These are phyloP conservation scores for Penicillium pulvis DNA, from an alignment of 495 filamentous ascomycete species.

Conservation along the genomic window DNA sequence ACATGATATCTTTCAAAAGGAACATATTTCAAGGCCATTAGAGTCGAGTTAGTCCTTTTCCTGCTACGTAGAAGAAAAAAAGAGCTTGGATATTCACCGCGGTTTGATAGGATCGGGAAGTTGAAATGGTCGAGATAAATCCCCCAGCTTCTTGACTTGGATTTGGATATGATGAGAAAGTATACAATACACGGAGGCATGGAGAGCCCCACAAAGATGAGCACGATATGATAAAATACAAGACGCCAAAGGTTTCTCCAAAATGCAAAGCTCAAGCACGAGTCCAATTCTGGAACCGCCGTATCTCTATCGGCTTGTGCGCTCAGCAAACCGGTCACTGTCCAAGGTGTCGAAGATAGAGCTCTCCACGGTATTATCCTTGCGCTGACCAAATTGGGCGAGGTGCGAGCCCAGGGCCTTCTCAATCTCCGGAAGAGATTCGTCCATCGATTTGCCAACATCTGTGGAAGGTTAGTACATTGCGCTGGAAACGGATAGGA, in stretches of 20 bases:
- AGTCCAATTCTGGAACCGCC: constrained; percentile 21
- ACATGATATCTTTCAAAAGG: background rate
- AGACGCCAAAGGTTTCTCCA: constrained; percentile 24
- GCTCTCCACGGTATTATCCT: constrained; percentile 33
- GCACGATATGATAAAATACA: constrained; percentile 23
- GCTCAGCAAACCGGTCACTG: constrained; percentile 34
- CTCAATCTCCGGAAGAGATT: constrained; percentile 56
- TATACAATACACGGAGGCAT: constrained; percentile 27
- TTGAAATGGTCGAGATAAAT: background rate
- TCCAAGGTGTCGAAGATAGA: constrained; percentile 35
- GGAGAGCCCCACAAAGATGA: constrained; percentile 10
- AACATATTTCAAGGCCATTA: background rate
- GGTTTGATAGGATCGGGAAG: background rate
- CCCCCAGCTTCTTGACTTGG: constrained; percentile 3
- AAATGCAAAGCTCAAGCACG: constrained; percentile 19
- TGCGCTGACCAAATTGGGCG: constrained; percentile 61
- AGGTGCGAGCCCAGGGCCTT: constrained; percentile 63
- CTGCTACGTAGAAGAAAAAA: background rate
- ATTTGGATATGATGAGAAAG: constrained; percentile 1
- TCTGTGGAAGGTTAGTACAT: constrained; percentile 44
- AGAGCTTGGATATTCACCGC: background rate
- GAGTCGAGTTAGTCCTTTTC: background rate
- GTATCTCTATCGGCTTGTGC: constrained; percentile 25
- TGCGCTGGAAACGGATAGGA: background rate
- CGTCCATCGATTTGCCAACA: constrained; percentile 67